Conservation (phyloP, 805 yeast species). For the Debaryomyces prosopidis region DNA sequence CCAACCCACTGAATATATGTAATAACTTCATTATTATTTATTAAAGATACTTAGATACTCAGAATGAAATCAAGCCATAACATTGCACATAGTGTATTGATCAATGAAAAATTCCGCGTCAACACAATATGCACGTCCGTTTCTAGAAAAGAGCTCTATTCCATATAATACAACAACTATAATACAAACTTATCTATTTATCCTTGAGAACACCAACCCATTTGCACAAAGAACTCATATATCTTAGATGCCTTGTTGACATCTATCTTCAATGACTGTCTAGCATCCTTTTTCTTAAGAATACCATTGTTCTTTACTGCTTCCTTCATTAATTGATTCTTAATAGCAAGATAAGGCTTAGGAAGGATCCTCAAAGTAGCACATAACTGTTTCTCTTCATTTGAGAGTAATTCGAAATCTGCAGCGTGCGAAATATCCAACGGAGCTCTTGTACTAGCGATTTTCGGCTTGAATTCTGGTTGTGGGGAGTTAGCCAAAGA, state of each 20-base stretch:
- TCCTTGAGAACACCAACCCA: constrained; percentile 75
- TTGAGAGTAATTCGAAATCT: constrained; percentile 78
- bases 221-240: constrained; percentile 89
- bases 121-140: background rate
- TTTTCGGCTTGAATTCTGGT: constrained; percentile 44
- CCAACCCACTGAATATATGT: background rate
- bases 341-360: constrained; percentile 90
- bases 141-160: background rate
- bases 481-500: constrained; percentile 33
- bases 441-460: constrained; percentile 48
- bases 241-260: constrained; percentile 82
- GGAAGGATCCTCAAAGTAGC: constrained; percentile 82
- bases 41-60: too few species aligned
- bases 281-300: constrained; percentile 80
- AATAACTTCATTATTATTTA: background rate
- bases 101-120: background rate
- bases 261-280: constrained; percentile 81
- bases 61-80: too few species aligned
- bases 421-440: constrained; percentile 75
- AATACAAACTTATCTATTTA: constrained; percentile 9
- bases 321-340: constrained; percentile 85
- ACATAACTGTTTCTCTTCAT: constrained; percentile 88
- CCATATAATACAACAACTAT: background rate
- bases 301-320: constrained; percentile 82
- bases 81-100: background rate